These are phyloP conservation scores for Mycena belliarum DNA, from an alignment of 768 basidiomycete species.

Conservation along the genomic window DNA sequence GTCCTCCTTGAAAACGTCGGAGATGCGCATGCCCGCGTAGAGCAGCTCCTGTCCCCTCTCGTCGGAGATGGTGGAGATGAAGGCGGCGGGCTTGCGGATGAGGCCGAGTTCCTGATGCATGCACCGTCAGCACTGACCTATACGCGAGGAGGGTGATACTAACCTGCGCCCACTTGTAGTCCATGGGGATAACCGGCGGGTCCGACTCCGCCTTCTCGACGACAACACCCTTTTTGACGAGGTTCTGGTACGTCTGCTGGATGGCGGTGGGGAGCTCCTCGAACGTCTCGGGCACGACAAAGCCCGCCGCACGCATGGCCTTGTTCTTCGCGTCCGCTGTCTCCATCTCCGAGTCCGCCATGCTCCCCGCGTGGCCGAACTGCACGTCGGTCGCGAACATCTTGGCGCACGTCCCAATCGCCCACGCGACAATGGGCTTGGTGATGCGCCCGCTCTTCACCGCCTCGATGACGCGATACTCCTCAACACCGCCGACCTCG, in stretches of 20 bases:
- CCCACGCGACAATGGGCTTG: constrained; percentile 99
- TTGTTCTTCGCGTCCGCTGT: constrained; percentile 98
- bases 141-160: not conserved
- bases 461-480: constrained; percentile 98
- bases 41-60: constrained; percentile 98
- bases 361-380: constrained; percentile 97
- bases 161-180: constrained; percentile 98
- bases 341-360: constrained; percentile 97
- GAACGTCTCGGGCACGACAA: constrained; percentile 97
- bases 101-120: constrained; percentile 79
- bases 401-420: constrained; percentile 99
- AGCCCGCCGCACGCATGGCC: constrained; percentile 92
- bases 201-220: constrained; percentile 75
- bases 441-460: constrained; percentile 92
- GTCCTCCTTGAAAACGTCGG: constrained; percentile 97
- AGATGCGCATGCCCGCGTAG: constrained; percentile 98
- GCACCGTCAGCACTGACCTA: not conserved
- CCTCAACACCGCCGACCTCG: constrained; percentile 98
- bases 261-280: constrained; percentile 90
- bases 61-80: constrained; percentile 99
- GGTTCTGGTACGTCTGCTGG: constrained; percentile 79
- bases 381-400: constrained; percentile 99
- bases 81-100: constrained; percentile 97
- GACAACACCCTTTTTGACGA: constrained; percentile 72
- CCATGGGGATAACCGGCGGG: constrained; percentile 98